Base-by-base conservation (phyloP, 1,284 basidiomycete species). In the Xanthoconium separans region DNA sequence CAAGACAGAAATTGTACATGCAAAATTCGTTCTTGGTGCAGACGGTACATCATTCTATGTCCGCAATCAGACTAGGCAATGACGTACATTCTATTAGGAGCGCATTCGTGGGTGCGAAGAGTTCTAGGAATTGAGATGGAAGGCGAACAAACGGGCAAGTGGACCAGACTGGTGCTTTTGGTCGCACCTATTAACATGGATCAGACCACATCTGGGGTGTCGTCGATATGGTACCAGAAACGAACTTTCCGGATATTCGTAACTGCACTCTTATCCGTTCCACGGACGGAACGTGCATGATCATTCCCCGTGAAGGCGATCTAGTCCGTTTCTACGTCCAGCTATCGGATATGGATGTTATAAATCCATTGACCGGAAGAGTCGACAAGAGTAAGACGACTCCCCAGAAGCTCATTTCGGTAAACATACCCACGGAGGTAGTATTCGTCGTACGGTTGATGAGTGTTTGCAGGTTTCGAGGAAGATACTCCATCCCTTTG, bases 211-310 rank as follows among this genome's bases (percentile, higher is more conserved):
- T 40, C 12, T 40, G 39, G 39, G 39, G 39, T 22, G 39, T 40
- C 20, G 39, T 40, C 24, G 88, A 91, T 68, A 76, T 85, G 55
- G 63, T 82, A 18, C 85, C 85, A 0, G 77, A 82, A 18, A 90
- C 88, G 16, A 76, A 92, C 66, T 90, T 93, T 65, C 91, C 92
- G 0, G 91, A 95, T 69, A 85, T 90, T 56, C 84, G 92, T 30
- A 87, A 84, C 59, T 77, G 77, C 58, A 78, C 77, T 43, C 85
- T 61, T 4, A 74, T 83, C 22, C 87, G 88, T 67, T 87, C 85
- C 0, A 75, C 77, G 45, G 76, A 78, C 49, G 83, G 83, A 3
- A 80, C 81, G 0, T 80, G 82, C 56, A 89, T 93, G 22, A 24
- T 34, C 4, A 46, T 46, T 48, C 90, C 90, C 0, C 81, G 91